Conservation (phyloP, 202 grass and related monocot species). For the Elaeis oleifera region DNA sequence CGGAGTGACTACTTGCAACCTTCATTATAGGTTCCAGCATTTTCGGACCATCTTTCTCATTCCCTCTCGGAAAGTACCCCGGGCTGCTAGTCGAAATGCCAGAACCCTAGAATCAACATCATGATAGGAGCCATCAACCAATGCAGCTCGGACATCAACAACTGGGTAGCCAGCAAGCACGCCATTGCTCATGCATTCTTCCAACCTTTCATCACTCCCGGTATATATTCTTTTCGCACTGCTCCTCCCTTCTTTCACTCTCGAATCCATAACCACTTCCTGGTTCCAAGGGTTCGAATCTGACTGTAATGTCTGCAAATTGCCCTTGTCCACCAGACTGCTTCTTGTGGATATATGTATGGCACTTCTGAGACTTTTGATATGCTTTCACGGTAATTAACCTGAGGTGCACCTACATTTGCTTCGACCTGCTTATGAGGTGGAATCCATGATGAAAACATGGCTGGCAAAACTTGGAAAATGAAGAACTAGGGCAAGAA, state of each 20-base stretch:
- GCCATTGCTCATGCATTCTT: constrained; percentile 91
- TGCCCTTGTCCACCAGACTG: constrained; percentile 95
- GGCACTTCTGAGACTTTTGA: constrained; percentile 71
- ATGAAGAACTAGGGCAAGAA: background rate
- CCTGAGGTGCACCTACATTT: constrained; percentile 94
- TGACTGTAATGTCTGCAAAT: constrained; percentile 87
- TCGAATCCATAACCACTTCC: constrained; percentile 96
- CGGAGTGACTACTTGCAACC: constrained; percentile 92
- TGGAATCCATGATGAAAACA: too few species aligned
- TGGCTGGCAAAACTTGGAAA: background rate
- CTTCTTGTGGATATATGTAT: constrained; percentile 91
- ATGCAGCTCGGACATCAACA: constrained; percentile 69
- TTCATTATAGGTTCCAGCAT: constrained; percentile 91
- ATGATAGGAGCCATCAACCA: constrained; percentile 94
- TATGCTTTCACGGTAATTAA: constrained; percentile 99
- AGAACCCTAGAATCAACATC: constrained; percentile 98
- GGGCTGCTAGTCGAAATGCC: constrained; percentile 90
- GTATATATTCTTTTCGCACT: constrained; percentile 93
- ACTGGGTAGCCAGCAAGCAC: constrained; percentile 94
- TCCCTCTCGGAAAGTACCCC: constrained; percentile 86
- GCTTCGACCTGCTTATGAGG: constrained; percentile 68
- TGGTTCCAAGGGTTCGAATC: constrained; percentile 83
- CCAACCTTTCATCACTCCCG: constrained; percentile 90
- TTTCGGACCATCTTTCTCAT: constrained; percentile 78
- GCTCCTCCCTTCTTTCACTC: constrained; percentile 90